Evolutionary conservation across 495 filamentous ascomycete genomes (phyloP).

Genomic region (Lepidopterella palustris): DNA sequence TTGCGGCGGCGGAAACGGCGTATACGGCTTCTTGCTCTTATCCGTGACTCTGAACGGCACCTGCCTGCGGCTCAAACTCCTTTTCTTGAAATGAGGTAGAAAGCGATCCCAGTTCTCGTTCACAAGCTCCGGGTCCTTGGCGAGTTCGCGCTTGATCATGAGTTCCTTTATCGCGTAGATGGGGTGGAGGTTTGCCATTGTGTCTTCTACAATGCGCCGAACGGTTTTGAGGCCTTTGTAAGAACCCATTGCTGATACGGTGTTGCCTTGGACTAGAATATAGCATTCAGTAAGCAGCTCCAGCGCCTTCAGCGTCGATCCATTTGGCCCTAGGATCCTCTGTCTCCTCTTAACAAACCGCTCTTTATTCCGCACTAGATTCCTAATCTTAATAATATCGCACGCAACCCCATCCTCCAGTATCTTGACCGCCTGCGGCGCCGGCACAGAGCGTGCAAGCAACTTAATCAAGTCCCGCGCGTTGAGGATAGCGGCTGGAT

Average conservation of each 20-base stretch:
- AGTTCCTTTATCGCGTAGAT: slow-evolving; percentile 96
- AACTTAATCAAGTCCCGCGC: slow-evolving; percentile 92
- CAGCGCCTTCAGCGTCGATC: slow-evolving; percentile 83
- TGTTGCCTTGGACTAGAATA: slow-evolving; percentile 96
- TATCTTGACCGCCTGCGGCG: slow-evolving; percentile 87
- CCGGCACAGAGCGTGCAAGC: slow-evolving; percentile 83
- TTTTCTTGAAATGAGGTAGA: slow-evolving; percentile 96
- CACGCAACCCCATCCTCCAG: slow-evolving; percentile 82
- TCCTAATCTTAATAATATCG: slow-evolving; percentile 92
- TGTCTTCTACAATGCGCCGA: slow-evolving; percentile 83
- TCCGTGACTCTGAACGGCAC: slow-evolving; percentile 81
- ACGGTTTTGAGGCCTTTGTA: slow-evolving; percentile 93
- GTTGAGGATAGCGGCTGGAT: slow-evolving; percentile 90
- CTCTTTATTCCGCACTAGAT: slow-evolving; percentile 87
- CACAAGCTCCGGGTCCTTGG: slow-evolving; percentile 82
- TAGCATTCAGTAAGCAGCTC: slow-evolving; percentile 93
- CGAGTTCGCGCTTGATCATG: slow-evolving; percentile 98
- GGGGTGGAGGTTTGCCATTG: slow-evolving; percentile 91
- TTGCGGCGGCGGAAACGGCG: slow-evolving; percentile 62
- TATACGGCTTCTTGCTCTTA: slow-evolving; percentile 91
- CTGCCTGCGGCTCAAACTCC: slow-evolving; percentile 76
- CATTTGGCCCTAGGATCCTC: slow-evolving; percentile 78
- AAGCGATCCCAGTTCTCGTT: slow-evolving; percentile 94
- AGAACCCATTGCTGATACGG: slow-evolving; percentile 81
- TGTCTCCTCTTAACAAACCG: slow-evolving; percentile 95